Conservation (phyloP, 1,284 basidiomycete species). For the Gymnopus androsaceus region DNA sequence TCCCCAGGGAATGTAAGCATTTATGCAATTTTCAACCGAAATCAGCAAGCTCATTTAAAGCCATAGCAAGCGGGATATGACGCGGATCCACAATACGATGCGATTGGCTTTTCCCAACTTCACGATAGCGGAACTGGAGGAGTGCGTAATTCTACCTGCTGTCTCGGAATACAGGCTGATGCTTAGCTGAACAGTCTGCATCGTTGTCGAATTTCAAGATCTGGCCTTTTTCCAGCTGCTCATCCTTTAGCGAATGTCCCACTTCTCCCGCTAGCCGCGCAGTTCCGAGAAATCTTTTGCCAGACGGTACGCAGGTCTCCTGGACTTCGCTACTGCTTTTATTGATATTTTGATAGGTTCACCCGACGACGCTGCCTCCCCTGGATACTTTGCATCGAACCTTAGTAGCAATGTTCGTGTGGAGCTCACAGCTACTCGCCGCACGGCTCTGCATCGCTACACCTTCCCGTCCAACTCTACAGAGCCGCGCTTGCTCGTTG, state of each 20-base stretch:
- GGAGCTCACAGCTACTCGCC: conserved; percentile 48
- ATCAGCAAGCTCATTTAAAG: not conserved
- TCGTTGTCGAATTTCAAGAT: conserved; percentile 45
- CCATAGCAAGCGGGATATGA: conserved; percentile 56
- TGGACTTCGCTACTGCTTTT: not conserved
- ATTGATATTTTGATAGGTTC: not conserved
- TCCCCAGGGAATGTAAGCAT: conserved; percentile 54
- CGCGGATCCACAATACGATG: conserved; percentile 47
- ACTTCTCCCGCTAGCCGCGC: conserved; percentile 41
- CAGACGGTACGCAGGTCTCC: conserved; percentile 35
- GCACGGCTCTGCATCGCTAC: conserved; percentile 46
- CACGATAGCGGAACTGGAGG: conserved; percentile 57
- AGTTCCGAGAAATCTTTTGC: conserved; percentile 38
- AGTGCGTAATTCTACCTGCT: conserved; percentile 46
- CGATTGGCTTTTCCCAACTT: conserved; percentile 50
- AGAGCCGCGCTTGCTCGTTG: conserved; percentile 37
- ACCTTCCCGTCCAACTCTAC: conserved; percentile 34
- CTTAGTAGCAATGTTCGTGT: conserved; percentile 46
- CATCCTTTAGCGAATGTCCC: conserved; percentile 30
- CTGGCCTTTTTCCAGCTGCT: conserved; percentile 38
- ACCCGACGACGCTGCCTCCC: conserved; percentile 36
- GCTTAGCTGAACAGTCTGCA: conserved; percentile 20
- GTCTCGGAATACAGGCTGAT: conserved; percentile 46
- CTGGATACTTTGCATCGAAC: conserved; percentile 50
- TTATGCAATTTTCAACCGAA: not conserved